phyloP scores from a whole-genome alignment of 768 basidiomycete species.

The Cystofilobasidium bisporidii region DNA sequence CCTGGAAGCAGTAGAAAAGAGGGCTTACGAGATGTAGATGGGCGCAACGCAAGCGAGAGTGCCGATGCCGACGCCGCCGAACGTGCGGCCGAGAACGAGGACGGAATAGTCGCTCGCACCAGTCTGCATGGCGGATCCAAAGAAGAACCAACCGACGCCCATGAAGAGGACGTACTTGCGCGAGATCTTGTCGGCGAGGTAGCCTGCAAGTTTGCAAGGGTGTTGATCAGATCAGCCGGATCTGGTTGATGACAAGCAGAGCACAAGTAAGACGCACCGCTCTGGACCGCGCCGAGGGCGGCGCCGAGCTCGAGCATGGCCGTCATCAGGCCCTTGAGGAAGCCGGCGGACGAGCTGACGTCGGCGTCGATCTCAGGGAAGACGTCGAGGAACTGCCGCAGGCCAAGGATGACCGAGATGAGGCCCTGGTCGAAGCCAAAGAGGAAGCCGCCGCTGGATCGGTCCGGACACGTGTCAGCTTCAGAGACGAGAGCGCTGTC shows the following conservation, averaged over 20 bases:
- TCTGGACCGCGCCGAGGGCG: not conserved
- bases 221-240: no score
- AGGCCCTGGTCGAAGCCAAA: slow-evolving; percentile 11
- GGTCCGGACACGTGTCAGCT: no score
- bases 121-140: slow-evolving; percentile 9
- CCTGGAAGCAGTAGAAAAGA: not conserved
- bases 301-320: slow-evolving; percentile 13
- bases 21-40: slow-evolving; percentile 4
- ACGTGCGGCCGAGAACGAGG: not conserved
- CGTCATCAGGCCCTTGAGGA: slow-evolving; percentile 5
- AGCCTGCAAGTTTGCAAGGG: no score
- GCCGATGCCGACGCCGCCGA: slow-evolving; percentile 11
- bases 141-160: not conserved
- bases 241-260: no score
- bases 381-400: not conserved
- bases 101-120: not conserved
- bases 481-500: no score
- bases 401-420: not conserved
- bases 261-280: no score
- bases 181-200: slow-evolving; percentile 9
- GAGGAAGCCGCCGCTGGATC: slow-evolving; percentile 1
- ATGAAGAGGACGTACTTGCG: slow-evolving; percentile 11
- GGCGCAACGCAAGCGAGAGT: slow-evolving; percentile 1
- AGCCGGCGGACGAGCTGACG: not conserved
- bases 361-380: not conserved